A percentile compares a stretch with the other conserved stretches of the same genome.
Conservation (phyloP, 192 early-diverging fungal species). For the Rhizophagus clarus region DNA sequence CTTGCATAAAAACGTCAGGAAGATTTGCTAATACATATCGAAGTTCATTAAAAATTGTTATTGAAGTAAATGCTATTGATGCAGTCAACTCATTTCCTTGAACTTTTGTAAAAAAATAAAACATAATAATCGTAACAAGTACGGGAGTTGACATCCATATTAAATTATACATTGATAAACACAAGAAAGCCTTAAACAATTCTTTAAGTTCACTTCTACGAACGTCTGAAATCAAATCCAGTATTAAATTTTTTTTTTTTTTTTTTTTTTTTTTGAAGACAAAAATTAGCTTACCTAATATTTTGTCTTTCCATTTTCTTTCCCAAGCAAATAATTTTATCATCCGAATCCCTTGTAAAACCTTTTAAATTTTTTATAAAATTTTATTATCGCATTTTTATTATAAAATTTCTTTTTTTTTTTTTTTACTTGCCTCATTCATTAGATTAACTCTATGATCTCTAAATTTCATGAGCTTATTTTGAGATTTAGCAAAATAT, state of each 20-base stretch:
- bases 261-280: too few species aligned
- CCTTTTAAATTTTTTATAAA: background rate
- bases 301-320: conserved; percentile 51
- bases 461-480: conserved; percentile 59
- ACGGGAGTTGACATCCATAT: conserved; percentile 63
- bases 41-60: conserved; percentile 72
- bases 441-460: conserved; percentile 65
- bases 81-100: conserved; percentile 44
- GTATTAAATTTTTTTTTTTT: conserved; percentile 28
- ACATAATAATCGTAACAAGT: conserved; percentile 58
- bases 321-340: conserved; percentile 94
- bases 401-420: too few species aligned
- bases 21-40: conserved; percentile 63
- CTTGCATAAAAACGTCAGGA: conserved; percentile 59
- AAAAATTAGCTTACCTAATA: conserved; percentile 70
- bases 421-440: conserved; percentile 52
- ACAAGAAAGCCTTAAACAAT: conserved; percentile 31
- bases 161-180: conserved; percentile 36
- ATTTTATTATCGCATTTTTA: too few species aligned
- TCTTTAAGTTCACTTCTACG: conserved; percentile 41
- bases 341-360: conserved; percentile 83
- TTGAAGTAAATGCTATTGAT: conserved; percentile 57
- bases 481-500: conserved; percentile 49
- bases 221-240: conserved; percentile 37
- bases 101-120: conserved; percentile 61